Evolutionary conservation across 345 rosid genomes (phyloP), one percentile per base, ranked within the genome.

Genomic region (Camelina hispida): DNA sequence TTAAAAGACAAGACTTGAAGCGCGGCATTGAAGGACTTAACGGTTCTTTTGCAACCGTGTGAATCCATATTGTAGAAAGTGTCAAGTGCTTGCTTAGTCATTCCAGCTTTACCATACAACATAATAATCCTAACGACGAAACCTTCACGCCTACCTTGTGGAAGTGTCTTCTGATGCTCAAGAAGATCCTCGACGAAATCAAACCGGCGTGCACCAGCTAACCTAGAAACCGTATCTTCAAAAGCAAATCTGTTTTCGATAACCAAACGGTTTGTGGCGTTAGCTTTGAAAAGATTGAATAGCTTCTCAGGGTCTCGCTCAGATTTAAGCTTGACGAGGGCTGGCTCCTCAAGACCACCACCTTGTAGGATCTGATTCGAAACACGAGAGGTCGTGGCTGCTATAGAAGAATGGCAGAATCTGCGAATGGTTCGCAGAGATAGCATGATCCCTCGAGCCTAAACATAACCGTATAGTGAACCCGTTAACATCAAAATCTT

Each of bases 121-220:
- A 85, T 88, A 18, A 91, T 91, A 66, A 91, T 89, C 82, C 96
- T 87, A 73, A 89, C 85, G 15, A 89, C 74, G 71, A 89, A 89
- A 12, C 96, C 97, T 75, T 91, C 93, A 1, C 97, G 96, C 62
- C 91, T 84, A 43, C 97, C 93, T 71, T 91, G 97, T 0, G 83
- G 85, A 75, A 91, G 90, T 46, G 82, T 73, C 87, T 89, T 91
- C 58, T 91, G 97, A 20, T 91, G 93, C 85, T 91, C 97, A 72
- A 91, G 96, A 62, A 91, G 77, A 47, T 85, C 78, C 79, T 88
- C 91, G 1, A 91, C 84, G 81, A 73, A 86, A 83, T 88, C 97
- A 74, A 88, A 76, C 46, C 93, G 78, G 18, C 81, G 69, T 22
- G 93, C 91, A 9, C 91, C 93, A n/a, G 89, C 89, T 72, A 91